phyloP scores from a whole-genome alignment of 257 asterid genomes.

The Penstemon newberryi region DNA sequence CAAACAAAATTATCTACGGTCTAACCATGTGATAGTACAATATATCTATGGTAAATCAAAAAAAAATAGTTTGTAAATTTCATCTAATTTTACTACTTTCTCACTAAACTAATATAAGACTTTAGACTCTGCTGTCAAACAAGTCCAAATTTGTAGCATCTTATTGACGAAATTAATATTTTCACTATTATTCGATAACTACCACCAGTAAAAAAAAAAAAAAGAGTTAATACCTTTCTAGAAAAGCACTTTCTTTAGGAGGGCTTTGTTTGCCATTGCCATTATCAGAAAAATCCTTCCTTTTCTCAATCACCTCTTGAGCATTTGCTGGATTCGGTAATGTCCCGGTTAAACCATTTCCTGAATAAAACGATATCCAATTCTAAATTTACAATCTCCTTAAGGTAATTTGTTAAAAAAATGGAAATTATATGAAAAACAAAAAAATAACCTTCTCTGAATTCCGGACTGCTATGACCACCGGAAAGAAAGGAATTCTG shows the following conservation, averaged over 20 bases:
- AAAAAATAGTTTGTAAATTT: no score
- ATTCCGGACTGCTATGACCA: slow-evolving; percentile 42
- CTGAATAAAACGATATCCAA: slow-evolving; percentile 34
- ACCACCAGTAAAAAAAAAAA: not conserved
- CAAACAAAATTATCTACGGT: no score
- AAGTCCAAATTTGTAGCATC: no score
- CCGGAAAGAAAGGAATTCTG: slow-evolving; percentile 30
- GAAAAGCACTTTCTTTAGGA: slow-evolving; percentile 39
- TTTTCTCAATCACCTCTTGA: slow-evolving; percentile 31
- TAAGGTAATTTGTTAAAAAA: not conserved
- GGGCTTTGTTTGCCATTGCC: slow-evolving; percentile 37
- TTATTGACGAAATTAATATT: no score
- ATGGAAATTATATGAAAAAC: not conserved
- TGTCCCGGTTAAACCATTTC: slow-evolving; percentile 34
- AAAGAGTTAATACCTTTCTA: slow-evolving; percentile 44
- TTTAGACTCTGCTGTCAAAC: no score
- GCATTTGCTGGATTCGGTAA: slow-evolving; percentile 25
- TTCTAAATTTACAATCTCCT: slow-evolving; percentile 5
- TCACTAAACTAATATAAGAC: no score
- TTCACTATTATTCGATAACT: no score
- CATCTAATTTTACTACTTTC: no score
- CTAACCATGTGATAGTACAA: no score
- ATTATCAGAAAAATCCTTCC: slow-evolving; percentile 35
- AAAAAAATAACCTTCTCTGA: slow-evolving; percentile 39
- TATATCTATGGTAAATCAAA: no score